These are phyloP conservation scores for Taphrina populina DNA, from an alignment of 1,139 yeast genomes.

Conservation along the genomic window DNA sequence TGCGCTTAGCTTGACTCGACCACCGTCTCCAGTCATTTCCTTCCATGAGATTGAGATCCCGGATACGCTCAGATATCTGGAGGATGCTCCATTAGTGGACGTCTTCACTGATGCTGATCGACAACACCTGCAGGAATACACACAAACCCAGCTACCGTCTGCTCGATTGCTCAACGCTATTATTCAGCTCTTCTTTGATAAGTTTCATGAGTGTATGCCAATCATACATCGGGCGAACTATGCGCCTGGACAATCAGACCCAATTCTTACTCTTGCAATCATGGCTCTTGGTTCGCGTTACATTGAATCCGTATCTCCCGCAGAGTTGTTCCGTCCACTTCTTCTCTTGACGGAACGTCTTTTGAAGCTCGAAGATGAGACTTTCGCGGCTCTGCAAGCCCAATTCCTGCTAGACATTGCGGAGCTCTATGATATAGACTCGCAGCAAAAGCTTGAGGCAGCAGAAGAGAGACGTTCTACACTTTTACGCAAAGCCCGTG, in stretches of 20 bases:
- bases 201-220: slow-evolving; percentile 11
- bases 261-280: slow-evolving; percentile 19
- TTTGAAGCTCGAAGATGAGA: slow-evolving; percentile 22
- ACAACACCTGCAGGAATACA: slow-evolving; percentile 21
- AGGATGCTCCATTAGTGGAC: slow-evolving; percentile 17
- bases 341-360: slow-evolving; percentile 13
- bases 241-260: slow-evolving; percentile 13
- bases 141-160: slow-evolving; percentile 23
- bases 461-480: slow-evolving; percentile 27
- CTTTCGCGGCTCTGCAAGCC: slow-evolving; percentile 24
- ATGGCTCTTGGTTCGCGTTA: slow-evolving; percentile 27
- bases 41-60: slow-evolving; percentile 21
- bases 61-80: slow-evolving; percentile 7
- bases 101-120: slow-evolving; percentile 17
- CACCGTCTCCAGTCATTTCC: slow-evolving; percentile 25
- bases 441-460: slow-evolving; percentile 15
- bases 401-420: slow-evolving; percentile 25
- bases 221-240: slow-evolving; percentile 23
- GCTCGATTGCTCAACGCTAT: slow-evolving; percentile 17
- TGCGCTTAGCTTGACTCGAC: slow-evolving; percentile 16
- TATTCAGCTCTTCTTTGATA: slow-evolving; percentile 28
- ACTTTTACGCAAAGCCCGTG: slow-evolving; percentile 11
- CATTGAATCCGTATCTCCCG: neutral
- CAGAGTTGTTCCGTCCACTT: slow-evolving; percentile 9
- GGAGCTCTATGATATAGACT: slow-evolving; percentile 20